Evolutionary conservation across 257 asterid species (phyloP).

Genomic region (Dorcoceras hygrometricum): DNA sequence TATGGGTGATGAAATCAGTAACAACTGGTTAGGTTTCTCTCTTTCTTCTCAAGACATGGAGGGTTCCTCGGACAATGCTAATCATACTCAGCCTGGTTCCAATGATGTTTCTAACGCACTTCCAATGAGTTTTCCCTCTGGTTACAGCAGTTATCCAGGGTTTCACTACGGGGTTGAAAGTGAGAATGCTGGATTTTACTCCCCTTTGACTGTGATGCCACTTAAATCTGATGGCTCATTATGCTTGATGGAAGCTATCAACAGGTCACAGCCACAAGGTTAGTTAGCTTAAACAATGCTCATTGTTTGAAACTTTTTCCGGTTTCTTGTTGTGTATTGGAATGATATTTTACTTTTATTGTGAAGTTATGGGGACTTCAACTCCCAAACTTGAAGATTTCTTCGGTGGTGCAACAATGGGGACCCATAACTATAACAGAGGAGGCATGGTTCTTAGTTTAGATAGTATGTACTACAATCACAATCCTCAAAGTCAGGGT

Average conservation of each 20-base stretch:
- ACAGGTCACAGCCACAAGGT: conserved; percentile 81
- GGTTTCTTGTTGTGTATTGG: conserved; percentile 4
- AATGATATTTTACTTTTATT: conserved; percentile 15
- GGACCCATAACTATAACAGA: conserved; percentile 62
- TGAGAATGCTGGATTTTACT: conserved; percentile 45
- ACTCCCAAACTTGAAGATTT: conserved; percentile 83
- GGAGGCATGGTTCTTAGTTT: conserved; percentile 67
- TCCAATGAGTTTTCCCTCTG: conserved; percentile 38
- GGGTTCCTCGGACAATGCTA: conserved; percentile 31
- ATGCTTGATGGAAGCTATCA: conserved; percentile 80
- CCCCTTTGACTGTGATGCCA: conserved; percentile 76
- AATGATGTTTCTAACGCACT: conserved; percentile 34
- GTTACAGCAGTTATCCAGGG: conserved; percentile 44
- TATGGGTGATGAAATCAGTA: conserved; percentile 47
- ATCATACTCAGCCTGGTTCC: conserved; percentile 38
- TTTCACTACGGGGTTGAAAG: conserved; percentile 58
- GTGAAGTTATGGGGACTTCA: conserved; percentile 45
- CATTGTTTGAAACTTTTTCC: background rate
- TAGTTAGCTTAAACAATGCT: conserved; percentile 13
- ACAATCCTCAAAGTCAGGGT: conserved; percentile 33
- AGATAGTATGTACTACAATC: conserved; percentile 72
- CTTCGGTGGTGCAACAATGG: conserved; percentile 74
- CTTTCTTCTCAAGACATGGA: conserved; percentile 69
- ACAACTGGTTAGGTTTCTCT: conserved; percentile 87
- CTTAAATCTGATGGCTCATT: conserved; percentile 88